Evolutionary conservation across 2,329 filamentous ascomycete species (phyloP).

Genomic region (Colletotrichum tamarilloi): DNA sequence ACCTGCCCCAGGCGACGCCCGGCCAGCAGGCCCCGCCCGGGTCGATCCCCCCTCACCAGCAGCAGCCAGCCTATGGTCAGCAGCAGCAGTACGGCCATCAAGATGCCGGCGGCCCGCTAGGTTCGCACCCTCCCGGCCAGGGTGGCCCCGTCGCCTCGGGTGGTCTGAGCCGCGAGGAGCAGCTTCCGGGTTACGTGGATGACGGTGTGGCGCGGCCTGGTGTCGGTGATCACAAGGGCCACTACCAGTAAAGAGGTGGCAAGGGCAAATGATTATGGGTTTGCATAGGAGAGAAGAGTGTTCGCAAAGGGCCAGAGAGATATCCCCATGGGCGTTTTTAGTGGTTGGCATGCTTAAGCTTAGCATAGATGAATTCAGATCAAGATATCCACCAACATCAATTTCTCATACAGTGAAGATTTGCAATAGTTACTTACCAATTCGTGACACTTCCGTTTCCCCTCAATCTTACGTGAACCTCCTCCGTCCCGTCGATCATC

Average conservation of each 20-base stretch:
- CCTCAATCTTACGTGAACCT: too few relatives aligned
- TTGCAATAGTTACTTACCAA: background rate
- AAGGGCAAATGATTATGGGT: background rate
- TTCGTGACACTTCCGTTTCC: background rate
- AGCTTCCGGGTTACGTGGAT: slow-evolving; percentile 34
- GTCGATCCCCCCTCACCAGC: slow-evolving; percentile 9
- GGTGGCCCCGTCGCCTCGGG: slow-evolving; percentile 23
- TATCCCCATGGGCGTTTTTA: slow-evolving; percentile 7
- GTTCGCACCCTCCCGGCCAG: slow-evolving; percentile 17
- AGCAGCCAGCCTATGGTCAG: slow-evolving; percentile 19
- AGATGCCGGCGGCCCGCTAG: slow-evolving; percentile 40
- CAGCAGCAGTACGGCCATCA: slow-evolving; percentile 17
- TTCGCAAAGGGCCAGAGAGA: slow-evolving; percentile 1
- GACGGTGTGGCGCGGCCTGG: slow-evolving; percentile 32
- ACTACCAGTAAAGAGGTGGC: slow-evolving; percentile 26
- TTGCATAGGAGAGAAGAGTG: background rate
- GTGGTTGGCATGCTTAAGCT: background rate
- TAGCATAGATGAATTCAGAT: background rate
- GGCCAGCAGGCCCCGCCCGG: slow-evolving; percentile 18
- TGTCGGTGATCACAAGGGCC: slow-evolving; percentile 34
- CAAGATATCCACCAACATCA: background rate
- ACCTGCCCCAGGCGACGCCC: slow-evolving; percentile 31
- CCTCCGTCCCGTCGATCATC: too few relatives aligned
- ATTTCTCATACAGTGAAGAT: background rate
- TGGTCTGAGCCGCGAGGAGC: slow-evolving; percentile 20